phyloP scores from a whole-genome alignment of 257 asterid genomes.

The Nicotiana attenuata region DNA sequence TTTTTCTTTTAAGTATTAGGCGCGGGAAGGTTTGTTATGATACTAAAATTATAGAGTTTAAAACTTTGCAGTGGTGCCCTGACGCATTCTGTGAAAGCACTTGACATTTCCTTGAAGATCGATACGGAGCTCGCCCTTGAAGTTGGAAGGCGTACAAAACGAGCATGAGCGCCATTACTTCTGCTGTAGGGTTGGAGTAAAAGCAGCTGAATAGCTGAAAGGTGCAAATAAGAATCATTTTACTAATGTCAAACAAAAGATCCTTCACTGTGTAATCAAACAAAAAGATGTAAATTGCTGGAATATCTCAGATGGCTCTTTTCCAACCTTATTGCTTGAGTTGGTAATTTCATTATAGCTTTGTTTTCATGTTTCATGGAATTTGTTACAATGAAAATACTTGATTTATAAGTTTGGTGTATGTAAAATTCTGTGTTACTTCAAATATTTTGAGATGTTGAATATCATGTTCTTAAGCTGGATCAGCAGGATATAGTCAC shows the following conservation, averaged over 20 bases:
- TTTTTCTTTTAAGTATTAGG: not conserved
- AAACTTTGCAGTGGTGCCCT: constrained; percentile 72
- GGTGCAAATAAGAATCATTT: not conserved
- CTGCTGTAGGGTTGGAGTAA: not conserved
- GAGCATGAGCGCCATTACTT: constrained; percentile 47
- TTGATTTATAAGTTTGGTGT: no score
- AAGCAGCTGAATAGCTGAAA: not conserved
- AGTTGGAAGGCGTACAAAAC: constrained; percentile 91
- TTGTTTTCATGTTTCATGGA: not conserved
- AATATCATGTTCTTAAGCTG: no score
- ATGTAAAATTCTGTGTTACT: no score
- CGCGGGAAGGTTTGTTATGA: not conserved
- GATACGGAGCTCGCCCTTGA: constrained; percentile 89
- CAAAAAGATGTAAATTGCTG: not conserved
- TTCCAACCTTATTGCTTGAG: not conserved
- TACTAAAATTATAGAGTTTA: not conserved
- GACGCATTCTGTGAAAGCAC: constrained; percentile 96
- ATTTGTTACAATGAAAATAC: not conserved
- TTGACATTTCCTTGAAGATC: constrained; percentile 86
- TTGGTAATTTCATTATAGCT: not conserved
- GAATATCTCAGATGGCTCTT: not conserved
- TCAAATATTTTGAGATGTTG: no score
- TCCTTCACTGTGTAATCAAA: no score
- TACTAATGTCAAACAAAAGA: not conserved
- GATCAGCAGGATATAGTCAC: no score